Base-by-base conservation (phyloP, 768 basidiomycete species). In the Candolleomyces eurysporus region DNA sequence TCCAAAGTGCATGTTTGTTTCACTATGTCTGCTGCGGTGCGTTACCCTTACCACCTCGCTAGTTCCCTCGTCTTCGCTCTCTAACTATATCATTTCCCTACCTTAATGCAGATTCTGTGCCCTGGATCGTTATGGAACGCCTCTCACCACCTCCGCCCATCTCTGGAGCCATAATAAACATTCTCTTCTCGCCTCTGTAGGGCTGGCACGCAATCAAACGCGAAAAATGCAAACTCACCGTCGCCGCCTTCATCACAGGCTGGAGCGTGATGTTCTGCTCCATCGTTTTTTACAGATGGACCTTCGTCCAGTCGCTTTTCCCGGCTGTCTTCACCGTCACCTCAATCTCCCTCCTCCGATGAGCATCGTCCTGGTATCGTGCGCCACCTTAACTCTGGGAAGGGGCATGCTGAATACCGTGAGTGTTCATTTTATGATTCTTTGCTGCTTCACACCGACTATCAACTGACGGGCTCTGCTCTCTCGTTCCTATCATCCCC, bases 341-440 rank as follows among this genome's bases (percentile, higher is more conserved):
- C 7, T 82, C 84, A 0, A 75, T 84, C 64, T 64, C 75, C 13
- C 72, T 82, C 9, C 70, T 80, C 40, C 59, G 67, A 72, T 76
- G 17, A 82, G 77, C 52, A 71, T 78, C 48, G 67, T 78, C 30
- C 74, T 87, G 14, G 83, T 8, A 64, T 79, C 57, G 68, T 84
- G 26, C 86, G 83, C 65, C 74, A 80, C 63, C 62, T 76, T n/a
- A 81, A 84, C 64, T 88, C 86, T 64, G 81, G 74, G 53, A 77
- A 81, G 61, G 86, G 86, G 0, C 75, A 86, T 13, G 76, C 77
- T 0, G 74, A 87, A 58, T 87, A 85, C 65, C 69, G 86, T 88
- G 65, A 62, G 84, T 75, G 19, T 22, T 48, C 31, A 5, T 14
- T 51, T 5, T 22, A 5, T 30, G n/a, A n/a, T n/a, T n/a, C n/a